Evolutionary conservation across 2,329 filamentous ascomycete genomes (phyloP).

Genomic region (Apiospora saccharicola): DNA sequence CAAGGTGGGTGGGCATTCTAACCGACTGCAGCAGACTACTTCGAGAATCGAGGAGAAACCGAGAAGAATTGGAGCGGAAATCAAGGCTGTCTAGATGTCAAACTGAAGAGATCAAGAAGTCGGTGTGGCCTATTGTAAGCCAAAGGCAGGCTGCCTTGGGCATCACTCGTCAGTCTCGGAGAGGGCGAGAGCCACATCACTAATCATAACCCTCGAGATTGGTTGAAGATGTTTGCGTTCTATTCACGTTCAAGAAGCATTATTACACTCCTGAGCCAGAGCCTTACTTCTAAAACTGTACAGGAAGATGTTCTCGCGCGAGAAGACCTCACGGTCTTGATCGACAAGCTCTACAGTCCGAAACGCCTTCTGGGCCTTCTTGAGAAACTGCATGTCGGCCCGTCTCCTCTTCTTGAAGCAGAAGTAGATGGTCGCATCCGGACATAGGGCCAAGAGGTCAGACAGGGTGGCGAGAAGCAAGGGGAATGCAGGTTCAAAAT

Average conservation of each 20-base stretch:
- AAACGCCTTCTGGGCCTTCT: constrained; percentile 73
- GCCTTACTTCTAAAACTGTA: constrained; percentile 60
- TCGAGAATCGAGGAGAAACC: not conserved
- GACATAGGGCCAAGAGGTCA: constrained; percentile 77
- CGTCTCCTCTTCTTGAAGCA: constrained; percentile 94
- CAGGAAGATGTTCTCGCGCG: constrained; percentile 65
- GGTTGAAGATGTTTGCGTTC: not conserved
- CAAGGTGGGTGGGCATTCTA: not conserved
- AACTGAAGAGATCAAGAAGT: not conserved
- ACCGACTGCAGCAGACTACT: constrained; percentile 2
- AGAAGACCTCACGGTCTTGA: constrained; percentile 64
- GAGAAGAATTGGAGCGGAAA: not conserved
- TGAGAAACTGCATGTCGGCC: constrained; percentile 79
- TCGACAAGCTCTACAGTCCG: constrained; percentile 67
- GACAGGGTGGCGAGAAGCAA: constrained; percentile 80
- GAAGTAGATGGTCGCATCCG: constrained; percentile 72
- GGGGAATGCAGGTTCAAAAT: constrained; percentile 95
- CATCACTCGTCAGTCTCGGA: not conserved
- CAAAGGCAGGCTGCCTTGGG: not conserved
- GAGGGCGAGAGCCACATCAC: not conserved
- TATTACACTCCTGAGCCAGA: constrained; percentile 30
- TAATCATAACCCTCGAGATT: not conserved
- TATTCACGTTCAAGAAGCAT: constrained; percentile 19
- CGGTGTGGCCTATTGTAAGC: not conserved
- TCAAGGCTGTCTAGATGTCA: not conserved